Evolutionary conservation across 176 grass and related monocot species (phyloP).

Genomic region (Phoenix roebelenii): DNA sequence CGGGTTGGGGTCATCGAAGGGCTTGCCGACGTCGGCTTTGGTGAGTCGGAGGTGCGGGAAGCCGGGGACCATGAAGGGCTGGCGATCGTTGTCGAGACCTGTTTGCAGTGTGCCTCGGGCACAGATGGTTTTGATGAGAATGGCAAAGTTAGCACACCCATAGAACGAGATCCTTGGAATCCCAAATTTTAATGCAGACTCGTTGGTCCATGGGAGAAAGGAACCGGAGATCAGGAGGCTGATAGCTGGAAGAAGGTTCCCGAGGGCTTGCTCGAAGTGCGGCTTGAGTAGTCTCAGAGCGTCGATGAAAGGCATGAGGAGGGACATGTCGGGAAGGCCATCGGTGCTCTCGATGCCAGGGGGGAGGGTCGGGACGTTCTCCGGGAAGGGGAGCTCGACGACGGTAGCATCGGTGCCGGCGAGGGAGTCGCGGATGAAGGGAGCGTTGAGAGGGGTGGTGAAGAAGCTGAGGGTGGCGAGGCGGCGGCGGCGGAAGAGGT

Average conservation of each 20-base stretch:
- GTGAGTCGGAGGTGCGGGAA: slow-evolving; percentile 21
- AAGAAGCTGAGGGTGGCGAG: slow-evolving; percentile 24
- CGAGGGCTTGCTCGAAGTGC: slow-evolving; percentile 27
- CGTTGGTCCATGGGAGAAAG: slow-evolving; percentile 18
- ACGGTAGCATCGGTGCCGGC: slow-evolving; percentile 7
- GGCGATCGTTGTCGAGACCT: not conserved
- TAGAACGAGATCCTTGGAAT: slow-evolving; percentile 12
- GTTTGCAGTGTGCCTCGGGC: not conserved
- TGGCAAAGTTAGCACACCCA: not conserved
- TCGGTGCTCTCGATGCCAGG: no score
- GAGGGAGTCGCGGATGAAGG: slow-evolving; percentile 6
- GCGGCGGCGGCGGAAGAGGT: slow-evolving; percentile 13
- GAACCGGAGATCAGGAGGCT: slow-evolving; percentile 17
- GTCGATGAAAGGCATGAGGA: not conserved
- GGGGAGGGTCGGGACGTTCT: no score
- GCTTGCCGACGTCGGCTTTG: slow-evolving; percentile 22
- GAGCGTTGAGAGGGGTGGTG: slow-evolving; percentile 21
- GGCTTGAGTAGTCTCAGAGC: slow-evolving; percentile 15
- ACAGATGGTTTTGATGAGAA: slow-evolving; percentile 12
- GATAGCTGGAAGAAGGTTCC: slow-evolving; percentile 1
- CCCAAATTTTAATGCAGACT: not conserved
- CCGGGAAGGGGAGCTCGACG: slow-evolving; percentile 1
- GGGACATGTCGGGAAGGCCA: not conserved
- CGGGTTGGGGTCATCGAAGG: slow-evolving; percentile 38
- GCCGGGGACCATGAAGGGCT: slow-evolving; percentile 27